Base-by-base conservation (phyloP, 805 yeast genomes). In the Candida maris region DNA sequence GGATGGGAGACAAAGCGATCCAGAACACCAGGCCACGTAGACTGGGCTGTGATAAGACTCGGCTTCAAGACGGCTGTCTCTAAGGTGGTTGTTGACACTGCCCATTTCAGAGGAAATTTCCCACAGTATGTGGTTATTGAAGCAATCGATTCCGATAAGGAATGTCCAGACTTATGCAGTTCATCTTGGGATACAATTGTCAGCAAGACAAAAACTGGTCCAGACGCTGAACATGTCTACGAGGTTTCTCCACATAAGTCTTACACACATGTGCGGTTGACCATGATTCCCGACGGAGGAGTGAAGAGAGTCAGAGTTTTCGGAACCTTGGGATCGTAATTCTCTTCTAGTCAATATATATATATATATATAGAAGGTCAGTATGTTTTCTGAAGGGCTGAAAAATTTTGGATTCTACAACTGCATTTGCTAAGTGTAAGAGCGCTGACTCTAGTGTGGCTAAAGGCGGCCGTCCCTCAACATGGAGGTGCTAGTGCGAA, bases 1-100 rank as follows among this genome's bases (percentile, higher is more conserved):
- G 98, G 98, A 10, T 91, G 98, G 98, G 98, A 91, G 60, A 91
- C 98, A 17, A 77, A 76, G 51, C 77, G 98, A 59, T 87, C 96
- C 2, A 75, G 97, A 58, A 69, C 66, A 9, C 75, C 79, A 4
- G 88, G 85, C 29, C 97, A 91, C 59, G 79, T 75, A 25, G 98
- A 91, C 67, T 91, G 96, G 96, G 96, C 79, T 2, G 75, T 86
- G 35, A 74, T 91, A 40, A 77, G 81, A 49, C 72, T 91, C 35
- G 97, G 96, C 14, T 77, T 81, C 22, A 54, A 58, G 29, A 69
- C 86, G 3, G 68, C 68, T 12, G 68, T 87, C 36, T 64, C 71
- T 18, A 67, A 73, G 39, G 62, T 89, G 25, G 71, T 84, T 5
- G 75, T 91, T 25, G 97, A 91, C 60, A 91, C 98, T 7, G 96